These are phyloP conservation scores for Cryptosporidium canis DNA, from an alignment of 169 alveolate species.

Conservation along the genomic window DNA sequence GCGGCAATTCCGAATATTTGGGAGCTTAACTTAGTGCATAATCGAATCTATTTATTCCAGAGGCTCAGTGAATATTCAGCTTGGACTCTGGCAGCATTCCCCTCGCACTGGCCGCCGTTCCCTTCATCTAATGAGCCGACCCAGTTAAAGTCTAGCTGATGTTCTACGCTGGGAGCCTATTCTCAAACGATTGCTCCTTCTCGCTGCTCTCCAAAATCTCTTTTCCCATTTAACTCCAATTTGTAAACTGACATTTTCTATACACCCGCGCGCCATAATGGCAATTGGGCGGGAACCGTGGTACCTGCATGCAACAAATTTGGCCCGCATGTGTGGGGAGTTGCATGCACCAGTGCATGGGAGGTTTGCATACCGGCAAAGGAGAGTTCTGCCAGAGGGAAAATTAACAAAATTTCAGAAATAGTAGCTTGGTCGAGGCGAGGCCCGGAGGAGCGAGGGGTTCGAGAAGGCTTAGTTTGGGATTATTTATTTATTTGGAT, in stretches of 20 bases:
- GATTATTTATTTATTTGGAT: not conserved
- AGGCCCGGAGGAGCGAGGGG: not conserved
- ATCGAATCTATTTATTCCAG: not conserved
- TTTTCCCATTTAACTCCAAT: no score
- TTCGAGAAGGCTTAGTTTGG: not conserved
- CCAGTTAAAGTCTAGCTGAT: not conserved
- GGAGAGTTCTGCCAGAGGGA: not conserved
- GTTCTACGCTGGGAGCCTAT: not conserved
- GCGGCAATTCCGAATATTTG: not conserved
- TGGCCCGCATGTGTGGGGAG: not conserved
- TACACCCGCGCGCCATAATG: not conserved
- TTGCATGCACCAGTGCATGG: not conserved
- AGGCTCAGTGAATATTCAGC: not conserved
- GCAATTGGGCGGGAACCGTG: not conserved
- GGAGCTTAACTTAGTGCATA: not conserved
- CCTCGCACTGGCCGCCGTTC: not conserved
- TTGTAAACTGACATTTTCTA: not conserved
- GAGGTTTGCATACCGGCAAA: not conserved
- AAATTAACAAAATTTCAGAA: not conserved
- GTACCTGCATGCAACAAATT: not conserved
- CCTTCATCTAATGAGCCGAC: not conserved
- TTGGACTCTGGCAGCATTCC: not conserved
- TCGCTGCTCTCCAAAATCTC: not conserved
- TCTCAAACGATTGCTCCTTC: not conserved
- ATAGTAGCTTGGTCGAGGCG: not conserved